These are phyloP conservation scores for Aspergillus campestris DNA, from an alignment of 495 filamentous ascomycete genomes.

Conservation along the genomic window DNA sequence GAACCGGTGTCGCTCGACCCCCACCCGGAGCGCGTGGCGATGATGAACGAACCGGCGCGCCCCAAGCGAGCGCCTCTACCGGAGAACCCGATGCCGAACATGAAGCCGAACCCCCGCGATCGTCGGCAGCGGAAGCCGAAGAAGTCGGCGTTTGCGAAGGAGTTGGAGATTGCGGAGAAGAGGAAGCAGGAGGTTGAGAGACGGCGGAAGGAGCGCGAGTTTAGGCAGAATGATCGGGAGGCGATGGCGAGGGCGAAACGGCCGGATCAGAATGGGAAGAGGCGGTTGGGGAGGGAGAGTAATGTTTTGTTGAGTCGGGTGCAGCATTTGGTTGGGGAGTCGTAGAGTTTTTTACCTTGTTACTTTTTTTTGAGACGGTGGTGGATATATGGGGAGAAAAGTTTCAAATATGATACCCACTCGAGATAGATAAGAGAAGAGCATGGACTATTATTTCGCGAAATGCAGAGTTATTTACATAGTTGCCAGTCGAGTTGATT, in stretches of 20 bases:
- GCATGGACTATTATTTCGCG: not conserved
- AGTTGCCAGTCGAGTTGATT: not conserved
- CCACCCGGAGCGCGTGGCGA: conserved; percentile 65
- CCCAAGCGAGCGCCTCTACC: conserved; percentile 17
- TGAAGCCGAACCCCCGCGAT: conserved; percentile 5
- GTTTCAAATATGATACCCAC: conserved; percentile 17
- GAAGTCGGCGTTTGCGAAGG: conserved; percentile 65
- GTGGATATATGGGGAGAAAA: not conserved
- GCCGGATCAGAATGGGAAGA: conserved; percentile 68
- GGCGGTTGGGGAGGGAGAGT: conserved; percentile 79
- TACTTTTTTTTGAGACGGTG: conserved; percentile 11
- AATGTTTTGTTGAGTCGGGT: conserved; percentile 74
- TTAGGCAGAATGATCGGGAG: conserved; percentile 53
- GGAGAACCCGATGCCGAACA: conserved; percentile 6
- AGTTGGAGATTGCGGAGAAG: conserved; percentile 60
- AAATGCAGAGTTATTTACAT: not conserved
- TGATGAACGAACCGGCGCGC: conserved; percentile 46
- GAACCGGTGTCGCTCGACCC: conserved; percentile 44
- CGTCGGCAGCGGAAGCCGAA: conserved; percentile 41
- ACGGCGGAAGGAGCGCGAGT: conserved; percentile 47
- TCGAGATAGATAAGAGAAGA: not conserved
- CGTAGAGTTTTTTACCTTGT: not conserved
- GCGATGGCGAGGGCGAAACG: conserved; percentile 68
- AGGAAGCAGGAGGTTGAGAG: conserved; percentile 56
- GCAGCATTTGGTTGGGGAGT: conserved; percentile 55